Percentiles rank a stretch among this genome's conserved stretches.
Evolutionary conservation across 2,329 filamentous ascomycete genomes (phyloP).

Genomic region (Fusarium sp.): DNA sequence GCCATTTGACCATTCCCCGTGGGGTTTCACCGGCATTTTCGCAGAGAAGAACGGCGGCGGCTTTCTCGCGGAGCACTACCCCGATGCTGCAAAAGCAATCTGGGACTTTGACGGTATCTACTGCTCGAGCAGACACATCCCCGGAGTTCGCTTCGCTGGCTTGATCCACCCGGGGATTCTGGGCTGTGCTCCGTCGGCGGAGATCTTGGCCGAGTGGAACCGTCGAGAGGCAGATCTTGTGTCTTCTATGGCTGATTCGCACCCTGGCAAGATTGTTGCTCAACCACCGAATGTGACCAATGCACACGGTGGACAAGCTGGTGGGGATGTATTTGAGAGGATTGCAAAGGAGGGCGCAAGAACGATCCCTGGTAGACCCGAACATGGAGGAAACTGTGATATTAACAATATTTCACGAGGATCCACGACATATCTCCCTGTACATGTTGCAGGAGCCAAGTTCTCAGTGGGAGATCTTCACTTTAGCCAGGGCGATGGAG

Average conservation of each 20-base stretch:
- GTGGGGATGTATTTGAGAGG: slow-evolving; percentile 70
- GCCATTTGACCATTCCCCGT: slow-evolving; percentile 85
- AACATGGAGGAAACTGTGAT: slow-evolving; percentile 92
- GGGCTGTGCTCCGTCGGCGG: slow-evolving; percentile 85
- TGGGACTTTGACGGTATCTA: slow-evolving; percentile 72
- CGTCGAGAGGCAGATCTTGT: slow-evolving; percentile 85
- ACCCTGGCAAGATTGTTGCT: slow-evolving; percentile 72
- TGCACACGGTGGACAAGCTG: slow-evolving; percentile 77
- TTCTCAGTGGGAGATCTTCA: slow-evolving; percentile 92
- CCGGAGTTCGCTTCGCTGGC: slow-evolving; percentile 87
- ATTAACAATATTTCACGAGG: slow-evolving; percentile 88
- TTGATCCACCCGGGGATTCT: slow-evolving; percentile 93
- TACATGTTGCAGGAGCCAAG: slow-evolving; percentile 88
- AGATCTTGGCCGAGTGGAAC: slow-evolving; percentile 87
- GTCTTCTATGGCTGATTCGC: slow-evolving; percentile 72
- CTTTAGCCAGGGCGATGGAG: slow-evolving; percentile 89
- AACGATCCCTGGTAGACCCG: slow-evolving; percentile 86
- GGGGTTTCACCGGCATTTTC: slow-evolving; percentile 92
- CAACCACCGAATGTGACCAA: slow-evolving; percentile 79
- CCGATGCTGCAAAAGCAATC: slow-evolving; percentile 75
- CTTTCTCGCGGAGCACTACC: slow-evolving; percentile 89
- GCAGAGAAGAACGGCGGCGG: slow-evolving; percentile 85
- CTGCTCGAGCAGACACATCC: slow-evolving; percentile 88
- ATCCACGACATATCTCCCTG: slow-evolving; percentile 86
- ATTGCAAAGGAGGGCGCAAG: slow-evolving; percentile 83